phyloP scores from a whole-genome alignment of 768 basidiomycete genomes.

The Amanita polypyramis region DNA sequence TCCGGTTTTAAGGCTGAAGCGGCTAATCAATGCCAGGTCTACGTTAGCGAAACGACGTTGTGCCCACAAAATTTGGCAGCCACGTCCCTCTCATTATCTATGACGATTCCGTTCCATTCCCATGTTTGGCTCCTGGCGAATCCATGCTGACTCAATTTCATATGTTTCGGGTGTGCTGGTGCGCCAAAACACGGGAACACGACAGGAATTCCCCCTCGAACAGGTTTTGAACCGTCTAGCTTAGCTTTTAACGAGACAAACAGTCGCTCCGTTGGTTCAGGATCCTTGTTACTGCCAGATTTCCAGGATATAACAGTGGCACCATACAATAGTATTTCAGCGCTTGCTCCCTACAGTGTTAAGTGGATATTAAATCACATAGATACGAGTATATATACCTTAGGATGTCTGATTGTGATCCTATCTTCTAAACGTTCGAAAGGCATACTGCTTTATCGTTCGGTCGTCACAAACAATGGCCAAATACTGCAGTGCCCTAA shows the following conservation, averaged over 20 bases:
- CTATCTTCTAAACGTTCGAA: conserved; percentile 32
- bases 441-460: conserved; percentile 38
- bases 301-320: conserved; percentile 89
- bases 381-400: conserved; percentile 26
- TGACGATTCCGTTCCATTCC: conserved; percentile 51
- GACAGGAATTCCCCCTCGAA: conserved; percentile 44
- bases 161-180: conserved; percentile 65
- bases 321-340: conserved; percentile 65
- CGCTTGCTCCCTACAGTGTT: conserved; percentile 46
- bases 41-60: neutral
- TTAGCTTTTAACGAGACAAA: conserved; percentile 76
- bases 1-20: conserved; percentile 53
- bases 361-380: neutral
- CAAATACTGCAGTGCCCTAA: no score
- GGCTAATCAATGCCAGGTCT: neutral
- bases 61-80: conserved; percentile 69
- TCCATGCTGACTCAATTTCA: conserved; percentile 74
- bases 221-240: conserved; percentile 73
- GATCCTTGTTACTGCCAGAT: conserved; percentile 25
- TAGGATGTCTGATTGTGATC: conserved; percentile 50
- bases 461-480: neutral
- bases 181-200: conserved; percentile 89
- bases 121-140: conserved; percentile 78
- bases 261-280: conserved; percentile 49
- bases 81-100: conserved; percentile 61